phyloP scores from a whole-genome alignment of 495 filamentous ascomycete genomes.

The Collariella sp. region DNA sequence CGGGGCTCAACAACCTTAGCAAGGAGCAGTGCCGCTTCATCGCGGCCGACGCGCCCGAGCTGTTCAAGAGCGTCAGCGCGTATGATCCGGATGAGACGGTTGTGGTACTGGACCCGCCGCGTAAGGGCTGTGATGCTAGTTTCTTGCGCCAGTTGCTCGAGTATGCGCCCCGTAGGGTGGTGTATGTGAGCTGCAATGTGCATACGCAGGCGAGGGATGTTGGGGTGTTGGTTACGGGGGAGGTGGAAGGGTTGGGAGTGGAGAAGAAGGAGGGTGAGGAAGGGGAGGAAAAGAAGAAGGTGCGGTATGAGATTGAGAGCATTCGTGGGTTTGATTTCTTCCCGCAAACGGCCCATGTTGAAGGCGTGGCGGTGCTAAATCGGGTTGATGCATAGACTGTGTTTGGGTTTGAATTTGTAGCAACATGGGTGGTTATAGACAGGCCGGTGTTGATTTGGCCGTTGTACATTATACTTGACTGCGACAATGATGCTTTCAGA shows the following conservation, averaged over 20 bases:
- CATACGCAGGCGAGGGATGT: conserved; percentile 95
- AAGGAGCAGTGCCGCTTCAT: conserved; percentile 59
- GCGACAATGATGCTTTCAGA: too few species aligned
- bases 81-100: conserved; percentile 73
- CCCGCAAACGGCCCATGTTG: conserved; percentile 94
- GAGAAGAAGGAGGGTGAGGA: conserved; percentile 16
- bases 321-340: conserved; percentile 95
- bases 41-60: conserved; percentile 69
- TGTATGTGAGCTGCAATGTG: conserved; percentile 96
- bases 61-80: conserved; percentile 61
- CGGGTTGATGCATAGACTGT: conserved; percentile 29
- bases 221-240: conserved; percentile 65
- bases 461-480: too few species aligned
- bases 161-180: conserved; percentile 66
- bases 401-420: too few species aligned
- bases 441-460: too few species aligned
- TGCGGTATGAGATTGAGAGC: conserved; percentile 81
- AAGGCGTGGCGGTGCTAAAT: conserved; percentile 79
- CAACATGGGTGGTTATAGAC: too few species aligned
- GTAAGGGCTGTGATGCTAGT: conserved; percentile 83
- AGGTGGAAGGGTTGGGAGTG: conserved; percentile 20
- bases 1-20: conserved; percentile 60
- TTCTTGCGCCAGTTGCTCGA: conserved; percentile 73
- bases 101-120: conserved; percentile 85
- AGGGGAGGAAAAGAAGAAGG: conserved; percentile 34